A percentile compares a stretch with the other conserved stretches of the same genome.
Conservation (phyloP, 225 moss, liverwort and hornwort genomes). For the Straminergon stramineum region DNA sequence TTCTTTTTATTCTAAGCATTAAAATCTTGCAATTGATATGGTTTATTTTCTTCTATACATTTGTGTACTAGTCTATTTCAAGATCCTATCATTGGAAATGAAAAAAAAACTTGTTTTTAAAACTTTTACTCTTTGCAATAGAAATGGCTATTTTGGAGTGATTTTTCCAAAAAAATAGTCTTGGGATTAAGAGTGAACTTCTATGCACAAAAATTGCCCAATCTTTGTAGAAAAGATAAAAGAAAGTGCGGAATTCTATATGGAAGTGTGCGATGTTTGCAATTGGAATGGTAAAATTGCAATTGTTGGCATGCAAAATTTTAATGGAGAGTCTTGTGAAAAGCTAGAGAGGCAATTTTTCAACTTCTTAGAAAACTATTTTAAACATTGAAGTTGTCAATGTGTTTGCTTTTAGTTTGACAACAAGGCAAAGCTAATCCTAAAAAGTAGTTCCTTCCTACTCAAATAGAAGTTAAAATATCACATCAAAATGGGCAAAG, state of each 20-base stretch:
- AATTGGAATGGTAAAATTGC: background rate
- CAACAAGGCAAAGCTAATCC: background rate
- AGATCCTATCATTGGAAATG: too few species aligned
- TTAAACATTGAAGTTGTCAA: background rate
- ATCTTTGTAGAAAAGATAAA: background rate
- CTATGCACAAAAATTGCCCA: background rate
- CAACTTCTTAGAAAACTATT: too few species aligned
- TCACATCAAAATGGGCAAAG: background rate
- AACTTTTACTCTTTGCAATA: too few species aligned
- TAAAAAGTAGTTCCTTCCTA: background rate
- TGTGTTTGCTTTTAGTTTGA: background rate
- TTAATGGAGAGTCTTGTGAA: background rate
- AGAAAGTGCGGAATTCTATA: accelerated
- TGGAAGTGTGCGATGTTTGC: background rate
- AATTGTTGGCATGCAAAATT: accelerated
- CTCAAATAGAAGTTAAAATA: background rate
- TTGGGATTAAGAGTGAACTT: too few species aligned
- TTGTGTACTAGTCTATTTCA: too few species aligned
- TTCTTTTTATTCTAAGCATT: background rate
- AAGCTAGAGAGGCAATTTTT: background rate
- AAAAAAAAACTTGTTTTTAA: too few species aligned
- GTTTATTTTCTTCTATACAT: too few species aligned
- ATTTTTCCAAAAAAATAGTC: too few species aligned
- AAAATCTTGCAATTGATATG: too few species aligned
- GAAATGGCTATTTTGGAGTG: too few species aligned